Evolutionary conservation across 805 yeast species (phyloP).

Genomic region (Tetrapisispora arboricola): DNA sequence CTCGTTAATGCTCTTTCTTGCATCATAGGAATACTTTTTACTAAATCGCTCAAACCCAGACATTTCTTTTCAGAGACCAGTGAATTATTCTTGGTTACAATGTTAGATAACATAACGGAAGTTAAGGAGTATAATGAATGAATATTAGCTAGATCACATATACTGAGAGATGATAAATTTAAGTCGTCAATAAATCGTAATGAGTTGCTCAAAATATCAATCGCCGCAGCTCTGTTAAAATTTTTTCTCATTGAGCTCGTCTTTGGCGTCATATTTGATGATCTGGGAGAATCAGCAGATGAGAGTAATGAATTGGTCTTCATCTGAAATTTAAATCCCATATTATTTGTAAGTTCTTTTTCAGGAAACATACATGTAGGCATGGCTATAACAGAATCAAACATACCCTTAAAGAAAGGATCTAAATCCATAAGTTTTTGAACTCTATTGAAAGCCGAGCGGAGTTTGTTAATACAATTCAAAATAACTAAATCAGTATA

Average conservation of each 20-base stretch:
- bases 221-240: constrained; percentile 19
- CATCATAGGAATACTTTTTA: constrained; percentile 15
- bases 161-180: constrained; percentile 8
- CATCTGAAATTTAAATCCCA: too few relatives aligned
- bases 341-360: not conserved
- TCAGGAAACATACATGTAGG: constrained; percentile 28
- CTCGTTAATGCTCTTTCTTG: constrained; percentile 15
- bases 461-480: constrained; percentile 25
- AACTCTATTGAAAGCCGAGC: constrained; percentile 25
- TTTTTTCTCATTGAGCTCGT: constrained; percentile 16
- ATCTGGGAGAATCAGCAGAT: constrained; percentile 16
- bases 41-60: constrained; percentile 13
- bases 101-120: constrained; percentile 14
- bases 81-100: constrained; percentile 3
- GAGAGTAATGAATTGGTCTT: not conserved
- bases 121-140: constrained; percentile 17
- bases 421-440: constrained; percentile 30
- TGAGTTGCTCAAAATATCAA: constrained; percentile 11
- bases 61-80: not conserved
- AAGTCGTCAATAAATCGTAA: constrained; percentile 10
- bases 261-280: constrained; percentile 27
- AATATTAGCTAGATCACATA: constrained; percentile 11
- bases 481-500: constrained; percentile 14
- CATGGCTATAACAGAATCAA: constrained; percentile 40
- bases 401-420: constrained; percentile 40